phyloP scores from a whole-genome alignment of 2,329 filamentous ascomycete species.

The Dactylellina leptospora region DNA sequence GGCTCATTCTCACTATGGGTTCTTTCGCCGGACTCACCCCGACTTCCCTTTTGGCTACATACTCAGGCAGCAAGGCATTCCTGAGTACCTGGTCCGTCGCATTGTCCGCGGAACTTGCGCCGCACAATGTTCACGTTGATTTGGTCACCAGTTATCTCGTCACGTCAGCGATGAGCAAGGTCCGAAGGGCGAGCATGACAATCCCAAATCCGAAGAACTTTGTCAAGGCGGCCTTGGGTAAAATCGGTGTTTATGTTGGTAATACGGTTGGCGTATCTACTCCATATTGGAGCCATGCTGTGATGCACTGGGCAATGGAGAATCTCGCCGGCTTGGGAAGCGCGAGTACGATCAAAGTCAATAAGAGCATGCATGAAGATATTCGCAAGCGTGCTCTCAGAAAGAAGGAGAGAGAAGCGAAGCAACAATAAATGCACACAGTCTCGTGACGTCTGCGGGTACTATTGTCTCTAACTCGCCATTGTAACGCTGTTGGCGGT shows the following conservation, averaged over 20 bases:
- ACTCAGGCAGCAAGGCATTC: constrained; percentile 98
- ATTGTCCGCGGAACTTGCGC: constrained; percentile 81
- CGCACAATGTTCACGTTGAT: constrained; percentile 85
- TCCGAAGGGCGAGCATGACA: constrained; percentile 77
- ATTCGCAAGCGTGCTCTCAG: constrained; percentile 83
- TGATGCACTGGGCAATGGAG: constrained; percentile 83
- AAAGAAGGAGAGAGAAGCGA: constrained; percentile 83
- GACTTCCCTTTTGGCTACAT: constrained; percentile 90
- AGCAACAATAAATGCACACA: constrained; percentile 69
- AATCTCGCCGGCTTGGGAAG: constrained; percentile 69
- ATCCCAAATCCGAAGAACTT: constrained; percentile 85
- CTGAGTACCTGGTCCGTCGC: constrained; percentile 94
- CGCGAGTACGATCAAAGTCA: constrained; percentile 68
- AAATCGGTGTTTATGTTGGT: constrained; percentile 73
- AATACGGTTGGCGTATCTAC: constrained; percentile 76
- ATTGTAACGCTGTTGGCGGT: too few relatives aligned
- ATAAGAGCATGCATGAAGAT: constrained; percentile 77
- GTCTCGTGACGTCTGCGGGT: too few relatives aligned
- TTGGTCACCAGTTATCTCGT: constrained; percentile 91
- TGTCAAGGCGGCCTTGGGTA: constrained; percentile 78
- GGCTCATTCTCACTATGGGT: constrained; percentile 95
- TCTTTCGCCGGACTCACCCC: constrained; percentile 93
- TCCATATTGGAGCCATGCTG: constrained; percentile 89
- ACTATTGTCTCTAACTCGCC: too few relatives aligned
- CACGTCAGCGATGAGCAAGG: constrained; percentile 96